A percentile compares a stretch with the other conserved stretches of the same genome.
These are phyloP conservation scores for Zygosaccharomyces pseudobailii DNA, from an alignment of 1,139 yeast genomes.

Conservation along the genomic window DNA sequence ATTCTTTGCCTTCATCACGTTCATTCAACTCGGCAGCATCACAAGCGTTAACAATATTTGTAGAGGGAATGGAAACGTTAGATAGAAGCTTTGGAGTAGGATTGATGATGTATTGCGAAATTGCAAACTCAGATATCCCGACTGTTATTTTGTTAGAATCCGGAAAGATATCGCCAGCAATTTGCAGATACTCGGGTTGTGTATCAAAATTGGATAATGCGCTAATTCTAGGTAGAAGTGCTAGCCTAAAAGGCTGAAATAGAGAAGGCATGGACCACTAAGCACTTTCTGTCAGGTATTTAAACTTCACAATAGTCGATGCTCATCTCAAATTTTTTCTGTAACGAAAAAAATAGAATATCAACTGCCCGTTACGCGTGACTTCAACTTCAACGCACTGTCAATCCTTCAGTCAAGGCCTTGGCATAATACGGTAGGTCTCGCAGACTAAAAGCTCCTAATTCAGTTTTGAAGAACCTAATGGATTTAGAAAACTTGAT, in stretches of 20 bases:
- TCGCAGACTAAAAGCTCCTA: no score
- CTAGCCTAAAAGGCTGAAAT: slow-evolving; percentile 34
- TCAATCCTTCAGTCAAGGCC: no score
- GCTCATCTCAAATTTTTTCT: slow-evolving; percentile 15
- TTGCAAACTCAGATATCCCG: slow-evolving; percentile 73
- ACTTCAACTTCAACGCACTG: neutral
- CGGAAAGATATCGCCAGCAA: slow-evolving; percentile 27
- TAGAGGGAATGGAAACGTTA: slow-evolving; percentile 33
- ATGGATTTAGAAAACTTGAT: slow-evolving; percentile 18
- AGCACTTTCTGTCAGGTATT: neutral
- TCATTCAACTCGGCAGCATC: slow-evolving; percentile 16
- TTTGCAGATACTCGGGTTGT: slow-evolving; percentile 25
- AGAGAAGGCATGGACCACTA: slow-evolving; percentile 26
- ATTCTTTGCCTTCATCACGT: slow-evolving; percentile 12
- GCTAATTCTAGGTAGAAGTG: slow-evolving; percentile 31
- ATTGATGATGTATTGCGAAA: slow-evolving; percentile 64
- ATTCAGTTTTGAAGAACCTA: neutral
- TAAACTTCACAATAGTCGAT: neutral
- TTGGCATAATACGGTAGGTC: no score
- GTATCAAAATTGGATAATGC: slow-evolving; percentile 26
- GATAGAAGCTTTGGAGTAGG: slow-evolving; percentile 72
- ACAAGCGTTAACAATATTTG: slow-evolving; percentile 33
- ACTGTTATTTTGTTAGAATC: slow-evolving; percentile 40
- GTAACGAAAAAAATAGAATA: neutral
- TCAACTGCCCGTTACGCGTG: slow-evolving; percentile 1